Conservation (phyloP, 805 yeast species). For the Brettanomyces bruxellensis region DNA sequence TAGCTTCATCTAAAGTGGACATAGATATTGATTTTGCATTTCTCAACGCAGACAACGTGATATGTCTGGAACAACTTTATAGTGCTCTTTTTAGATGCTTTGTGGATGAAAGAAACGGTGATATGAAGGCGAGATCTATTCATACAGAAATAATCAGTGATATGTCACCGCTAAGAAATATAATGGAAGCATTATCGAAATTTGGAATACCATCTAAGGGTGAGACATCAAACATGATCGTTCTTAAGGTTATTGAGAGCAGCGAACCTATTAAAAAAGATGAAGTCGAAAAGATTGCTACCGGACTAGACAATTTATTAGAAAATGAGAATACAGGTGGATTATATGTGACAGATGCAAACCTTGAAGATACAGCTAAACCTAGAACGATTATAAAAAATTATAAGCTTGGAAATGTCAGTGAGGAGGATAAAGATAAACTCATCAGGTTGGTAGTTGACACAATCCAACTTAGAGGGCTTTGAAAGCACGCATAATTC, state of each 20-base stretch:
- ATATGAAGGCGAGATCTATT: conserved; percentile 51
- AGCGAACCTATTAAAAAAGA: conserved; percentile 2
- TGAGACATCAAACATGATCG: conserved; percentile 30
- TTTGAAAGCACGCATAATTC: conserved; percentile 3
- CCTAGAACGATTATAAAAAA: conserved; percentile 17
- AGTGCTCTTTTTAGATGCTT: conserved; percentile 55
- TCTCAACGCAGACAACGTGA: conserved; percentile 48
- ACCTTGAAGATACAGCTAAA: conserved; percentile 24
- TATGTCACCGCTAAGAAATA: conserved; percentile 62
- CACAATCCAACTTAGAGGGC: conserved; percentile 22
- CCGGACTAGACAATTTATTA: conserved; percentile 6
- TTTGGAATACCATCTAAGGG: conserved; percentile 58
- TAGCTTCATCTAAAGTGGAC: conserved; percentile 32
- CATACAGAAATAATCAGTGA: conserved; percentile 67
- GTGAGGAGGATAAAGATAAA: conserved; percentile 9
- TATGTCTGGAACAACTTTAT: conserved; percentile 53
- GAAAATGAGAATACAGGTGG: conserved; percentile 25
- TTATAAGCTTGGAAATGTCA: conserved; percentile 16
- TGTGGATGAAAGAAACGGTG: conserved; percentile 37
- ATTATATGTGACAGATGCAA: conserved; percentile 25
- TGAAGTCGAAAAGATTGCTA: conserved; percentile 1
- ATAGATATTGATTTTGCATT: conserved; percentile 51
- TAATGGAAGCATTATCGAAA: conserved; percentile 58
- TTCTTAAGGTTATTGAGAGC: conserved; percentile 36
- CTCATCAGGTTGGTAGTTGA: conserved; percentile 18